Percentiles rank a stretch among this genome's conserved stretches.
phyloP scores from a whole-genome alignment of 768 basidiomycete genomes.

The Roridomyces roridus region DNA sequence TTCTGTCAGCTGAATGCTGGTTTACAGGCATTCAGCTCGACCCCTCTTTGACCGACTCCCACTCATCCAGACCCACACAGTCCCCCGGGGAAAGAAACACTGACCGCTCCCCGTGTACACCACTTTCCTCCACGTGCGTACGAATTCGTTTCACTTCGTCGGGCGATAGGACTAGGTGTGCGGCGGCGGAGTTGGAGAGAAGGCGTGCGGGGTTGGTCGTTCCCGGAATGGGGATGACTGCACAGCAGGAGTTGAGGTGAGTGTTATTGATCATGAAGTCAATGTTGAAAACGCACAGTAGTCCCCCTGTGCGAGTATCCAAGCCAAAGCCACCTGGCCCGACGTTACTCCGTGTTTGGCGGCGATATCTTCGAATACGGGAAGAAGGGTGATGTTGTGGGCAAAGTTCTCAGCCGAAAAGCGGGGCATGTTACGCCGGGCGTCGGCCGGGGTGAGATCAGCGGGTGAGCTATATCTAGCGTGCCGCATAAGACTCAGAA shows the following conservation, averaged over 20 bases:
- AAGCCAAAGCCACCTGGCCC: background rate
- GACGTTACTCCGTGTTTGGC: background rate
- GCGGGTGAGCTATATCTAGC: background rate
- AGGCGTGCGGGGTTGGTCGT: background rate
- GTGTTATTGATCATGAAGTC: no score
- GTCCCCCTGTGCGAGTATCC: no score
- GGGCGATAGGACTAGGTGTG: background rate
- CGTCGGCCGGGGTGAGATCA: background rate
- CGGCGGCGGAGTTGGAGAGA: background rate
- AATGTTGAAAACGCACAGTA: no score
- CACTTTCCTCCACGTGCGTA: no score
- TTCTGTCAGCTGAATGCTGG: no score
- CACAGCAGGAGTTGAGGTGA: background rate
- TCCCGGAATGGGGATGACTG: conserved; percentile 1
- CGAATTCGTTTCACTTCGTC: background rate
- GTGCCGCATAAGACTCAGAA: no score
- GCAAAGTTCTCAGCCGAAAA: background rate
- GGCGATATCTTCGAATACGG: background rate
- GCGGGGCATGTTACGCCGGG: background rate
- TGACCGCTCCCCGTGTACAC: no score
- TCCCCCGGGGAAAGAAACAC: no score
- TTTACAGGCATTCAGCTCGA: no score
- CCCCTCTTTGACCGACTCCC: no score
- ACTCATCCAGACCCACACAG: no score
- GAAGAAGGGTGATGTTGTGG: background rate